Evolutionary conservation across 768 basidiomycete genomes (phyloP).

Genomic region (Coprinopsis strossmayeri): DNA sequence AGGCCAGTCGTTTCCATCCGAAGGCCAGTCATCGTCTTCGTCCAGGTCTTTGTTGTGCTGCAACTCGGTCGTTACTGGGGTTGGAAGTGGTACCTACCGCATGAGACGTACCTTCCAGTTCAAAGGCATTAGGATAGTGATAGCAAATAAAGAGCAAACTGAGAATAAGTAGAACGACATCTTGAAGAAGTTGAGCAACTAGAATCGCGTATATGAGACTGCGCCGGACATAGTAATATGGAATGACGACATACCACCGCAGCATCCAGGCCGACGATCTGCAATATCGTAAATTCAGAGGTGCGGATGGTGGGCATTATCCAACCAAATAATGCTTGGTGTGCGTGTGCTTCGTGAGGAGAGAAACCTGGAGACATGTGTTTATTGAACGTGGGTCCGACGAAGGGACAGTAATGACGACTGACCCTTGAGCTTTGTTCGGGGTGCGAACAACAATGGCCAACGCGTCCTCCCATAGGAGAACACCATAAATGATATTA

Average conservation of each 20-base stretch:
- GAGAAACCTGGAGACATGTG: constrained; percentile 64
- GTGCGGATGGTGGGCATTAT: constrained; percentile 86
- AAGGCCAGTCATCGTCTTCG: constrained; percentile 42
- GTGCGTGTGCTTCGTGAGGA: constrained; percentile 86
- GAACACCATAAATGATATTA: constrained; percentile 79
- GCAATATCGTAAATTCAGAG: constrained; percentile 88
- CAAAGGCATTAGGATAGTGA: constrained; percentile 86
- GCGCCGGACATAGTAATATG: not conserved
- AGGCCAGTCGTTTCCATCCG: constrained; percentile 42
- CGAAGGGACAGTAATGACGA: not conserved
- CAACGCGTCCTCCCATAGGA: constrained; percentile 83
- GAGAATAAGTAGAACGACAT: constrained; percentile 92
- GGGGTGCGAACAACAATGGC: constrained; percentile 86
- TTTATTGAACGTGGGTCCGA: constrained; percentile 9
- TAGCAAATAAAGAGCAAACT: constrained; percentile 74
- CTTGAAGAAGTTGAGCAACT: constrained; percentile 95
- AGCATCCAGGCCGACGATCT: constrained; percentile 95
- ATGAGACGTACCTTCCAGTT: constrained; percentile 73
- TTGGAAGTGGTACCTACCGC: not conserved
- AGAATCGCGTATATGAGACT: constrained; percentile 1
- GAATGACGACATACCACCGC: constrained; percentile 65
- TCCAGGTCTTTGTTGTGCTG: constrained; percentile 72
- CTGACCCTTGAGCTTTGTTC: constrained; percentile 90
- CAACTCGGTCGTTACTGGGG: constrained; percentile 4
- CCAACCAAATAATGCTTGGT: constrained; percentile 91